These are phyloP conservation scores for Cadophora sp. DNA, from an alignment of 2,329 filamentous ascomycete genomes.

Conservation along the genomic window DNA sequence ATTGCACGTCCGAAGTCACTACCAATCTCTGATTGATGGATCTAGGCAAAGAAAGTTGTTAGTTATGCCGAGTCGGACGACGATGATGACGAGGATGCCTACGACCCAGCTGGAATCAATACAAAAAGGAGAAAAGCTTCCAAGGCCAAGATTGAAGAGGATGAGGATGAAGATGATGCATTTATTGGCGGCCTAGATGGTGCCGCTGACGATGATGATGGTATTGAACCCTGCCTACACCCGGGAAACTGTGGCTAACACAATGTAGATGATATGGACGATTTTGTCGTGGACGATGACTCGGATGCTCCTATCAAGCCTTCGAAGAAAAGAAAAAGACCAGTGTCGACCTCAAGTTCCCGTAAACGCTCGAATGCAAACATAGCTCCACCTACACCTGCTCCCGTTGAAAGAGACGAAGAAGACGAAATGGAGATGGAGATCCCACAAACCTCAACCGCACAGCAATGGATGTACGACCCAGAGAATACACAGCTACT, in stretches of 20 bases:
- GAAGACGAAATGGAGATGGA: slow-evolving; percentile 62
- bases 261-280: slow-evolving; percentile 71
- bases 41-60: slow-evolving; percentile 66
- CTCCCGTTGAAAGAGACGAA: slow-evolving; percentile 49
- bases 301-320: slow-evolving; percentile 68
- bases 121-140: slow-evolving; percentile 55
- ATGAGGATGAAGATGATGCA: slow-evolving; percentile 71
- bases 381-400: slow-evolving; percentile 55
- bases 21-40: neutral
- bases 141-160: slow-evolving; percentile 67
- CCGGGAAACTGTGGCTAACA: slow-evolving; percentile 25
- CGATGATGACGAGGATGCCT: slow-evolving; percentile 68
- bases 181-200: slow-evolving; percentile 68
- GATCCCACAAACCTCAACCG: slow-evolving; percentile 70
- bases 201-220: slow-evolving; percentile 63
- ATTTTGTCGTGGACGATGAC: slow-evolving; percentile 85
- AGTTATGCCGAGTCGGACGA: slow-evolving; percentile 89
- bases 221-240: slow-evolving; percentile 46
- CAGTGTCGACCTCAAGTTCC: slow-evolving; percentile 55
- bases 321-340: slow-evolving; percentile 73
- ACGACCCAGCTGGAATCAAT: slow-evolving; percentile 49
- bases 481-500: slow-evolving; percentile 61
- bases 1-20: neutral
- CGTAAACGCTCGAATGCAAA: slow-evolving; percentile 65
- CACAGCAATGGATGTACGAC: slow-evolving; percentile 82